Evolutionary conservation across 352 stramenopile genomes (phyloP).

Genomic region (Phytophthora podocarpi): DNA sequence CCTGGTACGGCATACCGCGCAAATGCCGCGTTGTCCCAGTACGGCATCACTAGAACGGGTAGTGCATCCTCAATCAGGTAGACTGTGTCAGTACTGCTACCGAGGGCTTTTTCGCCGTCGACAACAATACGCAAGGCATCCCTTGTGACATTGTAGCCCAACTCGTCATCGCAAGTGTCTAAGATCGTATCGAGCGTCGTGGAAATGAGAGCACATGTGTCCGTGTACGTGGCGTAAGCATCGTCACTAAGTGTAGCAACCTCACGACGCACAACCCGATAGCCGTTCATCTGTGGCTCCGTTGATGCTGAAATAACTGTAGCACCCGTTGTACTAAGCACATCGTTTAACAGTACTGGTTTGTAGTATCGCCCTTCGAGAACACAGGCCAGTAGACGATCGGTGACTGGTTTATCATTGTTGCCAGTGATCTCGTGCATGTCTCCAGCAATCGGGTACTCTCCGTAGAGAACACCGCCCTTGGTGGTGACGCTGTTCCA

Average conservation of each 20-base stretch:
- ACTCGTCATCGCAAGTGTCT: slow-evolving; percentile 29
- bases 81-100: slow-evolving; percentile 22
- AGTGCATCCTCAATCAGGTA: slow-evolving; percentile 37
- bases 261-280: slow-evolving; percentile 26
- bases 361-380: slow-evolving; percentile 42
- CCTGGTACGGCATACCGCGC: slow-evolving; percentile 39
- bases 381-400: slow-evolving; percentile 55
- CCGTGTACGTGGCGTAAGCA: slow-evolving; percentile 23
- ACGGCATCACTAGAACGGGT: slow-evolving; percentile 52
- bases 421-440: slow-evolving; percentile 28
- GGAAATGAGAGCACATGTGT: slow-evolving; percentile 32
- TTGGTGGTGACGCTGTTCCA: slow-evolving; percentile 25
- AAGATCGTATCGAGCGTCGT: slow-evolving; percentile 33
- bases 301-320: slow-evolving; percentile 6
- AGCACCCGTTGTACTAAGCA: slow-evolving; percentile 22
- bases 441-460: slow-evolving; percentile 13
- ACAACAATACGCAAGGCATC: slow-evolving; percentile 37
- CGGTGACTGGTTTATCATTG: slow-evolving; percentile 60
- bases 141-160: slow-evolving; percentile 34
- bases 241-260: slow-evolving; percentile 16
- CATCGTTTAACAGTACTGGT: slow-evolving; percentile 38
- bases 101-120: slow-evolving; percentile 10
- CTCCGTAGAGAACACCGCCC: slow-evolving; percentile 16
- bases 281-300: slow-evolving; percentile 22
- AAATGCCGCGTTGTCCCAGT: slow-evolving; percentile 39